A percentile compares a stretch with the other conserved stretches of the same genome.
Conservation (phyloP, 192 early-diverging fungal species). For the Coemansia sp. region DNA sequence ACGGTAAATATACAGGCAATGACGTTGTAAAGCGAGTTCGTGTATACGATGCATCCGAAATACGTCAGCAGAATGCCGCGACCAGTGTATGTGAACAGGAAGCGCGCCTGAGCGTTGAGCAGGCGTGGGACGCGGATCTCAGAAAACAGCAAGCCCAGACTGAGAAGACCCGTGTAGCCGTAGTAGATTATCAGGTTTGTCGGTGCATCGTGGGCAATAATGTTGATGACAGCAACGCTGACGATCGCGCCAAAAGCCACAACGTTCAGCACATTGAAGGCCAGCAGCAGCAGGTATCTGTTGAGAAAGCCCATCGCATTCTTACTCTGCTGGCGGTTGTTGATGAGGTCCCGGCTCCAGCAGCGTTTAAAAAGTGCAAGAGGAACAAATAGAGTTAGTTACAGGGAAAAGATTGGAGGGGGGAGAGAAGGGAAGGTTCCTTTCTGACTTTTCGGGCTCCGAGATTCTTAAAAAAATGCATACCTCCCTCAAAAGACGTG, state of each 20-base stretch:
- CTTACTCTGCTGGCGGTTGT: not conserved
- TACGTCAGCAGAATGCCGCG: constrained; percentile 62
- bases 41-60: constrained; percentile 63
- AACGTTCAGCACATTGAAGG: constrained; percentile 54
- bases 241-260: constrained; percentile 46
- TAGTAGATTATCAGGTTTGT: constrained; percentile 59
- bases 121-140: constrained; percentile 54
- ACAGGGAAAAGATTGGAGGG: not conserved
- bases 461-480: not conserved
- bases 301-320: constrained; percentile 52
- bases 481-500: not conserved
- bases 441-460: not conserved
- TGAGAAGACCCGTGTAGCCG: constrained; percentile 52
- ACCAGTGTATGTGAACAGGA: constrained; percentile 61
- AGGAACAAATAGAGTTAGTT: not conserved
- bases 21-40: constrained; percentile 49
- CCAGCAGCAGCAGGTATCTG: constrained; percentile 48
- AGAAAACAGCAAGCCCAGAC: constrained; percentile 53
- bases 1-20: constrained; percentile 55
- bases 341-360: not conserved
- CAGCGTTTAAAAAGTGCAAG: not conserved
- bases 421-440: not conserved
- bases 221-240: constrained; percentile 46
- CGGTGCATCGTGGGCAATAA: constrained; percentile 40
- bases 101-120: constrained; percentile 55